Base-by-base conservation (phyloP, 2,329 filamentous ascomycete genomes). In the Nothophaeocryptopus gaeumannii region DNA sequence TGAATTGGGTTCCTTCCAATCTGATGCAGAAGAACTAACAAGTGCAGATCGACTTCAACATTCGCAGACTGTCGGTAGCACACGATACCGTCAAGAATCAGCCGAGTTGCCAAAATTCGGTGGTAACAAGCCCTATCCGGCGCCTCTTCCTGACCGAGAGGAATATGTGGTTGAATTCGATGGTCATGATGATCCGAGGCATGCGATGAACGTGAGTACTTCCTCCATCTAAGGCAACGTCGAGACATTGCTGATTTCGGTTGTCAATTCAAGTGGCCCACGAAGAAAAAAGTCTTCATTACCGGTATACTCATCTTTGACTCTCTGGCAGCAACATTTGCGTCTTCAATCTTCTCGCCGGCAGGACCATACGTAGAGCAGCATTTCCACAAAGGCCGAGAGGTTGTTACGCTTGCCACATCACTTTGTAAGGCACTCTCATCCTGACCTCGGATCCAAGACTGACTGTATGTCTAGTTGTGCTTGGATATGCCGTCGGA, bases 151-250 rank as follows among this genome's bases (percentile, higher is more conserved):
- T 2, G 80, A 83, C n/a, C 76, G 78, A 58, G 86, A 90, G 60
- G 81, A 86, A 55, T 91, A 89, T 63, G 85, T 90, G 0, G 87
- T 91, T 37, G 87, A 79, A 35, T 96, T 95, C 64, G 85, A 91
- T 59, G 90, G 89, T 0, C 85, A 83, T 1, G 78, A 90, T 56
- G 90, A 96, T 63, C 89, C 89, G 2, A 65, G 91, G 53, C 89
- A 95, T 69, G 86, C 89, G 1, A 33, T 34, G 72, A 96, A 95
- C 67, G 20, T 26, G 20, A 26, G 20, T 26, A 7, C 20, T 7
- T 7, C 3, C 3, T 26, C 20, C 20, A 26, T 26, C 20, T 7
- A 26, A 26, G 20, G 20, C 20, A 4, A 3, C 20, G 20, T 26
- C 20, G 20, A 26, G 20, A 26, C 20, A 26, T 26, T 26, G 20